Evolutionary conservation across 805 yeast species (phyloP), one percentile per base, ranked within the genome.

Genomic region (Barnettozyma populi): DNA sequence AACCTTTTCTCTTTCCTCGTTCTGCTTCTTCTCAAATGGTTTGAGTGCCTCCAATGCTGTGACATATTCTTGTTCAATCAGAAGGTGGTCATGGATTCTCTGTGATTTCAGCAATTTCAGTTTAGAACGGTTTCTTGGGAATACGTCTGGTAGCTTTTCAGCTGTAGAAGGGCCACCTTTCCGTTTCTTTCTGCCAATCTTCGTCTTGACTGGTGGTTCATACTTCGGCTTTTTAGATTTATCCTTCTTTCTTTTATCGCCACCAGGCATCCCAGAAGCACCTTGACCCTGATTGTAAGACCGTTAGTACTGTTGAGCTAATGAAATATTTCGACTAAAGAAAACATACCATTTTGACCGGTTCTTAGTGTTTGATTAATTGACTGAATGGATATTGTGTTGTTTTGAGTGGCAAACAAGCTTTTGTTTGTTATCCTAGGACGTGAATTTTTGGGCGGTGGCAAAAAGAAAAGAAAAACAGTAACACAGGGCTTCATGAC

Each of bases 141-240:
- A 79, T 35, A 94, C 95, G 42, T 78, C 75, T 5, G 99, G 99
- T 53, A 94, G 76, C 62, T 84, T 89, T 53, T 78, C 80, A 38
- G 83, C 88, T 23, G 95, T 86, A 47, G 88, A 87, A 45, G 94
- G 95, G 7, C 96, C 96, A 43, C 79, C 78, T 74, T 84, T 89
- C 75, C 94, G 82, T 73, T 87, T 86, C 78, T 89, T 90, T 67
- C 88, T 86, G 48, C 96, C 96, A 61, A 89, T 86, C 56, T 90
- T 82, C 7, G 96, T 84, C 69, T 92, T 95, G 52, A 92, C 97
- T 14, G 99, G 99, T 32, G 99, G 98, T 69, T 94, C 99, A 68
- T 92, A 94, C 74, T 90, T 92, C 62, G 97, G 98, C 70, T 92
- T 90, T 60, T 86, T 87, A 56, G 83, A 81, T 71, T 83, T 83